These are phyloP conservation scores for Pseudopyricularia javanii DNA, from an alignment of 2,329 filamentous ascomycete genomes.

Conservation along the genomic window DNA sequence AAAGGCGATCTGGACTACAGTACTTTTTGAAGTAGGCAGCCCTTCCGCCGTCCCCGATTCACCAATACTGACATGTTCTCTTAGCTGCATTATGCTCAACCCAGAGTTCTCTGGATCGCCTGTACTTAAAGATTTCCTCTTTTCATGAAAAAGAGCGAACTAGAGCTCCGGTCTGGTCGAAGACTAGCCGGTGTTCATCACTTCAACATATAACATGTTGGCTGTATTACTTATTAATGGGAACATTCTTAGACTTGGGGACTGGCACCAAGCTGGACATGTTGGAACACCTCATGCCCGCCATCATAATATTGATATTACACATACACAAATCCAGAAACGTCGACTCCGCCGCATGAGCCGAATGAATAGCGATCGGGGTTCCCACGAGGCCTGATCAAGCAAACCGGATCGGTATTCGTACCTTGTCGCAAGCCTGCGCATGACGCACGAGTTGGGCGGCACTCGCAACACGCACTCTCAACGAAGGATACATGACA, in stretches of 20 bases:
- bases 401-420: too few relatives aligned
- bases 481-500: too few relatives aligned
- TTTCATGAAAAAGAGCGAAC: slow-evolving; percentile 30
- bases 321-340: background rate
- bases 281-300: background rate
- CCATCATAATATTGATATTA: too few relatives aligned
- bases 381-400: too few relatives aligned
- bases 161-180: too few relatives aligned
- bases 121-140: slow-evolving; percentile 82
- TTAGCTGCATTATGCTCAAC: slow-evolving; percentile 78
- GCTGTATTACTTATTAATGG: background rate
- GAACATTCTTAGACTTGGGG: background rate
- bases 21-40: slow-evolving; percentile 83
- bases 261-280: background rate
- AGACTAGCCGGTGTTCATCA: too few relatives aligned
- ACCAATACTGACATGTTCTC: slow-evolving; percentile 2
- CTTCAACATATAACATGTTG: background rate
- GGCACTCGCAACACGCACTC: too few relatives aligned
- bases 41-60: background rate
- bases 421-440: too few relatives aligned
- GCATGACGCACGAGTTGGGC: too few relatives aligned
- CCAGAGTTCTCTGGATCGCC: slow-evolving; percentile 90
- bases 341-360: background rate
- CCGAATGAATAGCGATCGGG: too few relatives aligned
- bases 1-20: slow-evolving; percentile 66